Conservation (phyloP, 208 protist genomes). For the Trypanosoma scelopori region DNA sequence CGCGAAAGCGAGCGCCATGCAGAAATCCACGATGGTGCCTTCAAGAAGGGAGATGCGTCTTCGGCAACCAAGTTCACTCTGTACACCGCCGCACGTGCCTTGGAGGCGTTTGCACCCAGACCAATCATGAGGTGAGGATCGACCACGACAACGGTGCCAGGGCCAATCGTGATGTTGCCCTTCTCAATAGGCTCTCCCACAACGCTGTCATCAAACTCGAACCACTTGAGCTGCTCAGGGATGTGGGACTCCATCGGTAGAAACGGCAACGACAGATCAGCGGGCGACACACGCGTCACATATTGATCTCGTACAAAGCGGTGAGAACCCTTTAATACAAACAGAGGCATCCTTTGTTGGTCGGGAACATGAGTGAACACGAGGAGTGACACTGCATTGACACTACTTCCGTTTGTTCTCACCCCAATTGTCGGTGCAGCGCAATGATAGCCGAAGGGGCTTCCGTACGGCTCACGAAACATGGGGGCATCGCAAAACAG, state of each 20-base stretch:
- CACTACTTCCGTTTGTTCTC: slow-evolving; percentile 45
- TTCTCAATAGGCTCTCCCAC: slow-evolving; percentile 30
- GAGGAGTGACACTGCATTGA: slow-evolving; percentile 63
- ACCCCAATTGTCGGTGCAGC: slow-evolving; percentile 77
- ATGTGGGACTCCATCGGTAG: slow-evolving; percentile 70
- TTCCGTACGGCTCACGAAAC: slow-evolving; percentile 73
- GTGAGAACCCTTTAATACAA: slow-evolving; percentile 72
- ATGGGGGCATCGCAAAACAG: slow-evolving; percentile 78
- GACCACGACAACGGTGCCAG: slow-evolving; percentile 70
- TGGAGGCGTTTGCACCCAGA: slow-evolving; percentile 67
- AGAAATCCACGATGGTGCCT: slow-evolving; percentile 74
- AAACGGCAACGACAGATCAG: slow-evolving; percentile 52
- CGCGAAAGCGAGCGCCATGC: slow-evolving; percentile 71
- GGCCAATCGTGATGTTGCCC: slow-evolving; percentile 26
- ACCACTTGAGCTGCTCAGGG: slow-evolving; percentile 64
- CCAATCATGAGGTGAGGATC: slow-evolving; percentile 85
- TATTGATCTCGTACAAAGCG: slow-evolving; percentile 69
- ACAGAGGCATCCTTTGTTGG: slow-evolving; percentile 43
- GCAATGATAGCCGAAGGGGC: slow-evolving; percentile 79
- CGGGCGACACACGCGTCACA: slow-evolving; percentile 38
- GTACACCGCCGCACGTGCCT: slow-evolving; percentile 55
- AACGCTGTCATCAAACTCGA: slow-evolving; percentile 63
- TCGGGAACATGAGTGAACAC: slow-evolving; percentile 72
- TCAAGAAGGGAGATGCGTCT: slow-evolving; percentile 46
- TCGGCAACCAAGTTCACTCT: slow-evolving; percentile 66